phyloP scores from a whole-genome alignment of 768 basidiomycete species.

The Boletellus ananas region DNA sequence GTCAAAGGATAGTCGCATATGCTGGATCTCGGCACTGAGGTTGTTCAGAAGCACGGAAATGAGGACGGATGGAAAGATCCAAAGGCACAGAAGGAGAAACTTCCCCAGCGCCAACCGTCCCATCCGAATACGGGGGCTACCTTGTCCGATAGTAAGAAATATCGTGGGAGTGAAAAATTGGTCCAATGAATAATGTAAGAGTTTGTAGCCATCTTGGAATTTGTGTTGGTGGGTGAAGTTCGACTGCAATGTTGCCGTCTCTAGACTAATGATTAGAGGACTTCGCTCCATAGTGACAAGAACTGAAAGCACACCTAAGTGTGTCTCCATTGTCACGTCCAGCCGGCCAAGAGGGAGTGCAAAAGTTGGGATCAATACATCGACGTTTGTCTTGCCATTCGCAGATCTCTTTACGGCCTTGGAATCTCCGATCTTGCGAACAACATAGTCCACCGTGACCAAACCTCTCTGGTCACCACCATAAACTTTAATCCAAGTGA shows the following conservation, averaged over 20 bases:
- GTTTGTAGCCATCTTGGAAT: slow-evolving; percentile 37
- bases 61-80: slow-evolving; percentile 15
- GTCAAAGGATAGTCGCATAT: slow-evolving; percentile 25
- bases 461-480: slow-evolving; percentile 48
- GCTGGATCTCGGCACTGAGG: slow-evolving; percentile 26
- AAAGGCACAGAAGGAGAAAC: slow-evolving; percentile 12
- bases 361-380: slow-evolving; percentile 69
- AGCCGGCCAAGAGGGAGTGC: slow-evolving; percentile 62
- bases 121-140: slow-evolving; percentile 3
- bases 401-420: slow-evolving; percentile 32
- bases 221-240: slow-evolving; percentile 54
- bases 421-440: slow-evolving; percentile 30
- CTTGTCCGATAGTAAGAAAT: slow-evolving; percentile 29
- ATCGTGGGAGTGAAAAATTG: slow-evolving; percentile 58
- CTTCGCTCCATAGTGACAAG: not conserved
- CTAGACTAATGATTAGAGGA: slow-evolving; percentile 34
- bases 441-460: slow-evolving; percentile 65
- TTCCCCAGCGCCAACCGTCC: slow-evolving; percentile 12
- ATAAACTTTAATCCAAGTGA: slow-evolving; percentile 61
- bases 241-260: slow-evolving; percentile 43
- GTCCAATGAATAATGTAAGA: slow-evolving; percentile 55
- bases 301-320: slow-evolving; percentile 44
- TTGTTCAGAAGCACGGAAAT: slow-evolving; percentile 20
- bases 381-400: slow-evolving; percentile 31
- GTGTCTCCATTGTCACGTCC: slow-evolving; percentile 55